These are phyloP conservation scores for Aspergillus sp. DNA, from an alignment of 2,329 filamentous ascomycete genomes.

Conservation along the genomic window DNA sequence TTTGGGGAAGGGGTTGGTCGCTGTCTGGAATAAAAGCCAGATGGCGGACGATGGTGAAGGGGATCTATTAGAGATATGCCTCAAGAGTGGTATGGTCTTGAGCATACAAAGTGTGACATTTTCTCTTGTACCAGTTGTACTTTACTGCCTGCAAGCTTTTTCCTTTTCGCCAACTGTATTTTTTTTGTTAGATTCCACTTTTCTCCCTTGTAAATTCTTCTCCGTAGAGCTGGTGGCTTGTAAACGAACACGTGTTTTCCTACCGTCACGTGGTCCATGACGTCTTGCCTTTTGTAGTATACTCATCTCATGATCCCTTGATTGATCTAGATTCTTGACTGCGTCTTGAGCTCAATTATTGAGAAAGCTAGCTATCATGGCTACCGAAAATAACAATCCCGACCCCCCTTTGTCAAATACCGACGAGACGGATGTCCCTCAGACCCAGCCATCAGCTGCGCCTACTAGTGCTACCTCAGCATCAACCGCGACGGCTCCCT, in stretches of 20 bases:
- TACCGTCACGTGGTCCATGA: background rate
- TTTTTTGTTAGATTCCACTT: conserved; percentile 15
- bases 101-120: conserved; percentile 45
- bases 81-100: conserved; percentile 44
- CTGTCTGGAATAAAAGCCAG: conserved; percentile 27
- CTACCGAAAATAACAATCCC: background rate
- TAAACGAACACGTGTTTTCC: background rate
- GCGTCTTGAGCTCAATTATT: background rate
- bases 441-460: background rate
- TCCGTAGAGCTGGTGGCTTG: no score
- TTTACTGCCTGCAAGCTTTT: conserved; percentile 50
- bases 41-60: conserved; percentile 32
- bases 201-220: background rate
- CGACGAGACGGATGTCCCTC: background rate
- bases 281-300: background rate
- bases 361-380: conserved; percentile 2
- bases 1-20: conserved; percentile 29
- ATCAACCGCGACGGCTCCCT: conserved; percentile 27
- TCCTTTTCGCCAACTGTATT: conserved; percentile 34
- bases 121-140: conserved; percentile 49
- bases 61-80: conserved; percentile 43
- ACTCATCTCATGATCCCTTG: no score
- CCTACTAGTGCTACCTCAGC: conserved; percentile 4
- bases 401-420: background rate
- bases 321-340: background rate